These are phyloP conservation scores for Cordyceps tenuipes DNA, from an alignment of 2,329 filamentous ascomycete genomes.

Conservation along the genomic window DNA sequence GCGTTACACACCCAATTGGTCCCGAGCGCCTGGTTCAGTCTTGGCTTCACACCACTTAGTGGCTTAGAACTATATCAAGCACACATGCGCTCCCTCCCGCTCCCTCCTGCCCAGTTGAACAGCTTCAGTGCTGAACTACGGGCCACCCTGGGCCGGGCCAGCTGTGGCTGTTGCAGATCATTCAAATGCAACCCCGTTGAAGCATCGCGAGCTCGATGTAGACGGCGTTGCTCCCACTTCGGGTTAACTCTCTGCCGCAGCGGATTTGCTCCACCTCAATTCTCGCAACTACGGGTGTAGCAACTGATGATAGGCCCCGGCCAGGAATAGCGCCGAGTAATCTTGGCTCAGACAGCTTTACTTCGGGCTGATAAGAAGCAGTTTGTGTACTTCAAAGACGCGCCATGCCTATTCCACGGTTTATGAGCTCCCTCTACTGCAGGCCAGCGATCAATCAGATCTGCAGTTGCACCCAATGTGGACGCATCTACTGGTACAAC, in stretches of 20 bases:
- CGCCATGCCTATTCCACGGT: neutral
- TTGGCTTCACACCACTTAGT: neutral
- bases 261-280: neutral
- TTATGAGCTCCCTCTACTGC: neutral
- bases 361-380: neutral
- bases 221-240: neutral
- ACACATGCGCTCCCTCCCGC: neutral
- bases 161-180: neutral
- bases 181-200: neutral
- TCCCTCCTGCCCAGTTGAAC: neutral
- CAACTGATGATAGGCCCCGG: neutral
- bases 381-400: neutral
- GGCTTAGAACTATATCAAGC: neutral
- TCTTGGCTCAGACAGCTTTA: neutral
- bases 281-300: neutral
- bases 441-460: constrained; percentile 2
- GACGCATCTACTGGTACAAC: neutral
- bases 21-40: constrained; percentile 2
- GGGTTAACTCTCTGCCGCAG: neutral
- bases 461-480: constrained; percentile 1
- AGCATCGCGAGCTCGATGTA: neutral
- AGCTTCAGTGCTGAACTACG: neutral
- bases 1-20: neutral
- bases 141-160: neutral
- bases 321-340: neutral